Base-by-base conservation (phyloP, 805 yeast species). In the Saturnispora silvae region DNA sequence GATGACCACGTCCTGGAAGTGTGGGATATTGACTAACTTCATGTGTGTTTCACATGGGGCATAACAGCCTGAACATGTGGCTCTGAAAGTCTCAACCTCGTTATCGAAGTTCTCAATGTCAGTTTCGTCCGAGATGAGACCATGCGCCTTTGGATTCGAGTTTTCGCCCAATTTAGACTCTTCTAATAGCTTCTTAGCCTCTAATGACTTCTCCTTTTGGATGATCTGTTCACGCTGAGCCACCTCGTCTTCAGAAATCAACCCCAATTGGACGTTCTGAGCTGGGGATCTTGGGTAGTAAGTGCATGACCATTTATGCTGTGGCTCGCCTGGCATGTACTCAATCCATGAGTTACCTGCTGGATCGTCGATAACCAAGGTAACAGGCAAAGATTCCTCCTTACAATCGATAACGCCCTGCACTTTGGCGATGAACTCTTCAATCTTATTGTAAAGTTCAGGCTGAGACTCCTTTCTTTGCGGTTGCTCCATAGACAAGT, bases 291-390 rank as follows among this genome's bases (percentile, higher is more conserved):
- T 75, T 48, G 69, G 61, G 56, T 87, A 92, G 51, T 84, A 87
- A 24, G 70, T 65, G 58, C 76, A 81, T 19, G 92, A 70, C 96
- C 96, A 89, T 59, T 87, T 85, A 59, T 84, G 94, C 26, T 81
- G 66, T 4, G 94, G 70, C 56, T 85, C 95, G 42, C 83, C 87
- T 15, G 96, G 96, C 42, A 72, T 60, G 56, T 70, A 84, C 54
- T 84, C 95, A 38, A 92, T 76, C 95, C 96, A 92, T 4, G 97
- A 89, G 64, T 92, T 92, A 13, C 98, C 98, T 1, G 96, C 73
- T 20, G 98, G 96, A 59, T 92, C 98, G 57, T 87, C 95, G 9
- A 85, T 63, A 18, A 70, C 66, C 34, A 89, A 70, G 0, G 94
- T 81, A 44, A 89, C 52, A 2, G 97, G 97, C 37, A 83, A 59